Evolutionary conservation across 2,329 filamentous ascomycete species (phyloP), one percentile per base, ranked within the genome.

Genomic region (Fusarium sp.): DNA sequence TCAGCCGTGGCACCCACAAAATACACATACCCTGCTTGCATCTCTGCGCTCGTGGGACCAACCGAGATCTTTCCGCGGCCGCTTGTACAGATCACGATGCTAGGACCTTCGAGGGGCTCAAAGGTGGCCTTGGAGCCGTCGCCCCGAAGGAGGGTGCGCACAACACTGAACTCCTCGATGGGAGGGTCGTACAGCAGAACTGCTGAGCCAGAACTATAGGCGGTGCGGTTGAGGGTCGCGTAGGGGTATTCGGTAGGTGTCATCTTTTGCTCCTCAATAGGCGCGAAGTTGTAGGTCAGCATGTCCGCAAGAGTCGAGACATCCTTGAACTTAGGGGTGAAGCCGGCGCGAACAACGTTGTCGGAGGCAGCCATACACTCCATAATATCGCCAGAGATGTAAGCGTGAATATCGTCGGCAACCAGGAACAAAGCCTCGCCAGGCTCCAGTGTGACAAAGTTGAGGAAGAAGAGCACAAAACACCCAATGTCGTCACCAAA

Each of bases 311-410:
- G 85, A 0, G 94, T 98, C 53, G 89, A 82, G 21, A 98, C 93
- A 72, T 99, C 96, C 82, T 98, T 97, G 86, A 97, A 99, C 78
- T 99, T 99, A 56, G 96, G 96, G 0, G 96, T 99, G 80, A 99
- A 96, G 42, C 96, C 96, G 0, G 96, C 96, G 56, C 96, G 93
- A 50, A 99, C 94, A 34, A 99, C 96, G 70, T 99, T 99, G 85
- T 99, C 96, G n/a, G 93, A 97, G 10, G 93, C 91, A 0, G 96
- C 96, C 96, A 99, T 99, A 83, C 96, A 99, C 81, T 99, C 96
- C 77, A 99, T 94, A 71, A 99, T 97, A 75, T 99, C 95, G 61
- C 93, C 93, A 4, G 90, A 93, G 42, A 96, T 81, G 79, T 99
- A 99, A 47, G 96, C 96, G 78, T 99, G 96, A 73, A 98, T 98